phyloP scores from a whole-genome alignment of 140 eudicot genomes.

The Senecio squalidus region DNA sequence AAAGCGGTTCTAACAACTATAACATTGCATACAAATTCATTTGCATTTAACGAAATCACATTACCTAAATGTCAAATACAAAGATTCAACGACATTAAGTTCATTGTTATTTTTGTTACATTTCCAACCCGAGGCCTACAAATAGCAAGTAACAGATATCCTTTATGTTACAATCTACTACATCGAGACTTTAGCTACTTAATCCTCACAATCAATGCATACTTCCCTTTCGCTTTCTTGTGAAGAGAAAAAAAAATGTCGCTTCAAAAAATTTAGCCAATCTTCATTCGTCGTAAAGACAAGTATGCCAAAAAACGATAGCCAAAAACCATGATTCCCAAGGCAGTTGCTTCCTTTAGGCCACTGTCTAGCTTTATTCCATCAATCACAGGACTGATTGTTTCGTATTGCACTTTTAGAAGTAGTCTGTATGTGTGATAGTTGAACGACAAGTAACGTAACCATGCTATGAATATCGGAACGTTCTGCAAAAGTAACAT shows the following conservation, averaged over 20 bases:
- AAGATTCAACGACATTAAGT: not conserved
- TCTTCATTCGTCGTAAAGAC: conserved; percentile 69
- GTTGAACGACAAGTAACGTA: conserved; percentile 90
- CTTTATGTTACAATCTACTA: not conserved
- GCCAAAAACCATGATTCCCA: conserved; percentile 81
- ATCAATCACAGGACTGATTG: conserved; percentile 41
- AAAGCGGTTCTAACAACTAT: too few relatives aligned
- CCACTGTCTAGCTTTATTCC: conserved; percentile 68
- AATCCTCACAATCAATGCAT: not conserved
- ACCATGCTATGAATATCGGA: conserved; percentile 89
- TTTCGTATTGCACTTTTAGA: conserved; percentile 81
- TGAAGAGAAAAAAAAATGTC: not conserved
- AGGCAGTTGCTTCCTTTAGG: conserved; percentile 53
- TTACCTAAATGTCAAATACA: not conserved
- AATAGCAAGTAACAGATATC: not conserved
- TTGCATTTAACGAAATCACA: too few relatives aligned
- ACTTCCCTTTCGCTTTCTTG: not conserved
- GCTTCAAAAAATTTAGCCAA: conserved; percentile 22
- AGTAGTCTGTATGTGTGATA: conserved; percentile 96
- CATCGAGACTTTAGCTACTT: not conserved
- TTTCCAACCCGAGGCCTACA: not conserved
- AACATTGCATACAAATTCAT: too few relatives aligned
- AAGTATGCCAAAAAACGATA: conserved; percentile 82
- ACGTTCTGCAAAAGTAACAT: conserved; percentile 54
- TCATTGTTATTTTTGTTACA: not conserved